A percentile compares a stretch with the other conserved stretches of the same genome.
Conservation (phyloP, 139 green algal species). For the Coccomyxa sp. region DNA sequence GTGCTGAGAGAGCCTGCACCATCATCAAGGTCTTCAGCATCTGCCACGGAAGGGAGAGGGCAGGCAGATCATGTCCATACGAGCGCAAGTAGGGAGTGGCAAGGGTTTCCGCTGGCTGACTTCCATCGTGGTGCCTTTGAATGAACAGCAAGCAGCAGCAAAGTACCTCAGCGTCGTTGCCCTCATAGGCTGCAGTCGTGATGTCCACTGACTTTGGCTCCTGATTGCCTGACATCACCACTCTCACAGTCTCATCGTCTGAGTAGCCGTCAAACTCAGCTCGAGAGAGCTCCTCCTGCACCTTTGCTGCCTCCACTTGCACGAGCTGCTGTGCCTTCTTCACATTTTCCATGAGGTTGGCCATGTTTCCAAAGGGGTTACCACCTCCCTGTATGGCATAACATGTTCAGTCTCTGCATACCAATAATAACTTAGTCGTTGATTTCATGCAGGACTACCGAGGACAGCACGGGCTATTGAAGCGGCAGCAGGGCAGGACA, state of each 20-base stretch:
- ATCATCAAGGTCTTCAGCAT: background rate
- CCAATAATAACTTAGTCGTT: too few relatives aligned
- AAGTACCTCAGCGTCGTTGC: slow-evolving; percentile 53
- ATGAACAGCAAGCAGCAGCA: too few relatives aligned
- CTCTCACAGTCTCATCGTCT: slow-evolving; percentile 85
- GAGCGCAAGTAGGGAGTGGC: background rate
- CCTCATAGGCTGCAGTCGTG: slow-evolving; percentile 75
- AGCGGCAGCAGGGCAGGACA: background rate
- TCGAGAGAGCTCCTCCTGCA: slow-evolving; percentile 87
- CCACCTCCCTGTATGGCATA: slow-evolving; percentile 49
- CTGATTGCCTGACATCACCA: slow-evolving; percentile 91
- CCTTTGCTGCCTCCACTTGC: slow-evolving; percentile 83
- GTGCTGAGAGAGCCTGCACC: slow-evolving; percentile 54
- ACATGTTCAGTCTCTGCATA: too few relatives aligned
- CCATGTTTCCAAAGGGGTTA: slow-evolving; percentile 76
- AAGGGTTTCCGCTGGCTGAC: background rate
- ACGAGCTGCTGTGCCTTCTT: slow-evolving; percentile 92
- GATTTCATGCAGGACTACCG: too few relatives aligned
- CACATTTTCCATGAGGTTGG: slow-evolving; percentile 85
- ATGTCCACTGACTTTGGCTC: slow-evolving; percentile 80
- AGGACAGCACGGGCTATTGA: too few relatives aligned
- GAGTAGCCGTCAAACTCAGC: slow-evolving; percentile 90
- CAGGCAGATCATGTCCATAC: background rate
- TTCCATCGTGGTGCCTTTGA: background rate
- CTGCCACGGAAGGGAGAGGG: background rate